Conservation (phyloP, 106 monocot species). For the Dendrobium catenatum region DNA sequence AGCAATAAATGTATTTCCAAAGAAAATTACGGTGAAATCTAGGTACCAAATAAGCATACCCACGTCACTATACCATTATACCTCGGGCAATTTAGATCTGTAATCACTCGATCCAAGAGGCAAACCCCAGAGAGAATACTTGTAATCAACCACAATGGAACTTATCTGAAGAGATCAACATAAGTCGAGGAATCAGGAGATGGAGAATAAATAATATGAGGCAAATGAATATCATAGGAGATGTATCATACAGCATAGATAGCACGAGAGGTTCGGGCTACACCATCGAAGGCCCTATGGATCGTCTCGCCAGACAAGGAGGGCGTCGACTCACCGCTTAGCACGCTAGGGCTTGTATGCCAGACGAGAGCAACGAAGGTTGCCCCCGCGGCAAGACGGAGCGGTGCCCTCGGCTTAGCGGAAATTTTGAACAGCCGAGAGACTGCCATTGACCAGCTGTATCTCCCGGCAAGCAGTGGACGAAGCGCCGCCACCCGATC, state of each 20-base stretch:
- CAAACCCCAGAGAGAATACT: conserved; percentile 55
- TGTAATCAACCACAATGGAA: conserved; percentile 63
- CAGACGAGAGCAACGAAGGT: conserved; percentile 28
- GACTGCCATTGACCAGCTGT: neutral
- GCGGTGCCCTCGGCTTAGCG: conserved; percentile 12
- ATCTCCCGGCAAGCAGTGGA: neutral
- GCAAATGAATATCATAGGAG: neutral
- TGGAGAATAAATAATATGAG: neutral
- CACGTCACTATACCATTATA: neutral
- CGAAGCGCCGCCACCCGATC: neutral
- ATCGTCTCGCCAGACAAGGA: conserved; percentile 18
- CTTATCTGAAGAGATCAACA: conserved; percentile 40
- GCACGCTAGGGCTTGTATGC: conserved; percentile 14
- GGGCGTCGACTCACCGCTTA: conserved; percentile 7
- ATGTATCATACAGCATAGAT: conserved; percentile 44
- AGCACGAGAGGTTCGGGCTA: conserved; percentile 69
- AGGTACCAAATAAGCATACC: neutral
- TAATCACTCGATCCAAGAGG: conserved; percentile 37
- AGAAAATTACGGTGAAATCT: neutral
- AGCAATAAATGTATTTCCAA: neutral
- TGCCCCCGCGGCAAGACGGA: conserved; percentile 40
- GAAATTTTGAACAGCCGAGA: conserved; percentile 16
- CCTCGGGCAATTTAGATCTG: conserved; percentile 54
- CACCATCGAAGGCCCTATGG: conserved; percentile 33
- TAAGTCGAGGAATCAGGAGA: neutral